Evolutionary conservation across 768 basidiomycete species (phyloP), one percentile per base, ranked within the genome.

Genomic region (Pisolithus orientalis): DNA sequence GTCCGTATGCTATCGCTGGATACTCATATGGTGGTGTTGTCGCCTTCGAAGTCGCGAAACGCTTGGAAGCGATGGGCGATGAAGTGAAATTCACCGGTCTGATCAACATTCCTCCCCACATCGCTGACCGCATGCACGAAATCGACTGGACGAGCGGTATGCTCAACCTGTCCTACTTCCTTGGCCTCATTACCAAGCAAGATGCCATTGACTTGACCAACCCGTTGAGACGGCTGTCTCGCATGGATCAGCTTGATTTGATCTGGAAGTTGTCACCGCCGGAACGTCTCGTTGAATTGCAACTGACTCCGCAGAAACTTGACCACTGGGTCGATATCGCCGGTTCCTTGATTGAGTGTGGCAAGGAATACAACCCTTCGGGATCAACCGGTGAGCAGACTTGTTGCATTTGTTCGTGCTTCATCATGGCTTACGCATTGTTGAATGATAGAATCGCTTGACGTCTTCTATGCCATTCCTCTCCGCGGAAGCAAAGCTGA

Each of bases 11-110:
- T 44, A 54, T 76, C n/a, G 74, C 66, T 4, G 75, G 75, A n/a
- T 76, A 76, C 63, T 74, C 73, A 21, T 75, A 71, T 31, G 75
- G 74, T 39, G 74, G 75, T 51, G 72, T 71, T 13, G 66, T 76
- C 2, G 73, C 74, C 1, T 76, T 72, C 47, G 73, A 76, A 58
- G 64, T 76, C 7, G 69, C 67, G 25, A 74, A 75, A 57, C 57
- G 56, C 27, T 64, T 76, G 16, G 70, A 69, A 51, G 57, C 54
- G 1, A 61, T 59, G 51, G 70, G 72, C 2, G 67, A 69, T 25
- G 57, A 61, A 47, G 72, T 75, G 17, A 67, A 68, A 17, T 76
- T 70, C 59, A 61, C 71, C 3, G 75, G 75, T 45, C 64, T 73
- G 6, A 60, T 76, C 59, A 74, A 76, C 54, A 64, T 76, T 2